phyloP scores from a whole-genome alignment of 176 grass and related monocot species.

The Bromus sterilis region DNA sequence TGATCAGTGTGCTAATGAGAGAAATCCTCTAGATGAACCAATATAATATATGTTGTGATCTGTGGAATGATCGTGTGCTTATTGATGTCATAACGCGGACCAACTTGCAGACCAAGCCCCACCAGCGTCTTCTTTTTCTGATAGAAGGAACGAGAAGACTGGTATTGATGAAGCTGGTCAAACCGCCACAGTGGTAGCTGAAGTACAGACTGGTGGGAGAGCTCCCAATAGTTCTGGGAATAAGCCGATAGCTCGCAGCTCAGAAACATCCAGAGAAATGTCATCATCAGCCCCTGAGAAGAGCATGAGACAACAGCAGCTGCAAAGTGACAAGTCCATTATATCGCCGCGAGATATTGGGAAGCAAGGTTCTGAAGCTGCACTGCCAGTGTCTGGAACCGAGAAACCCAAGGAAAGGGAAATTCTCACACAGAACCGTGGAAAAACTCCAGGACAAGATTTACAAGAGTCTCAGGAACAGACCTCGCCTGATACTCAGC shows the following conservation, averaged over 20 bases:
- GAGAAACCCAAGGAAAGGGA: too few species aligned
- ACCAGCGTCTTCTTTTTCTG: background rate
- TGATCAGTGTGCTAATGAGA: background rate
- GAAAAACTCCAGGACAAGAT: constrained; percentile 5
- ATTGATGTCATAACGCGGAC: background rate
- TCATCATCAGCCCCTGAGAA: background rate
- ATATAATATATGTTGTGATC: background rate
- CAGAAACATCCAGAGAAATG: constrained; percentile 17
- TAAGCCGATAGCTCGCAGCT: background rate
- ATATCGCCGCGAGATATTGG: constrained; percentile 7
- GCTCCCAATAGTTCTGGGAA: constrained; percentile 2
- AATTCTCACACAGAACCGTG: constrained; percentile 13
- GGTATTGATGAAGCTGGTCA: constrained; percentile 13
- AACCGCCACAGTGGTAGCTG: background rate
- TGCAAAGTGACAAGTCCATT: constrained; percentile 4
- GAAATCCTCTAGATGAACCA: background rate
- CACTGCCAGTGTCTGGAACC: background rate
- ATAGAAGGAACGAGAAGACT: background rate
- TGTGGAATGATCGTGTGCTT: background rate
- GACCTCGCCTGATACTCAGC: background rate
- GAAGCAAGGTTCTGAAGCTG: constrained; percentile 11
- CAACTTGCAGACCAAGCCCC: background rate
- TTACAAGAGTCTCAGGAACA: constrained; percentile 1
- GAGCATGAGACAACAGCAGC: constrained; percentile 19
- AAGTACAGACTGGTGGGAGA: background rate